phyloP scores from a whole-genome alignment of 306 rosid species.

The Abrus pulchellus region DNA sequence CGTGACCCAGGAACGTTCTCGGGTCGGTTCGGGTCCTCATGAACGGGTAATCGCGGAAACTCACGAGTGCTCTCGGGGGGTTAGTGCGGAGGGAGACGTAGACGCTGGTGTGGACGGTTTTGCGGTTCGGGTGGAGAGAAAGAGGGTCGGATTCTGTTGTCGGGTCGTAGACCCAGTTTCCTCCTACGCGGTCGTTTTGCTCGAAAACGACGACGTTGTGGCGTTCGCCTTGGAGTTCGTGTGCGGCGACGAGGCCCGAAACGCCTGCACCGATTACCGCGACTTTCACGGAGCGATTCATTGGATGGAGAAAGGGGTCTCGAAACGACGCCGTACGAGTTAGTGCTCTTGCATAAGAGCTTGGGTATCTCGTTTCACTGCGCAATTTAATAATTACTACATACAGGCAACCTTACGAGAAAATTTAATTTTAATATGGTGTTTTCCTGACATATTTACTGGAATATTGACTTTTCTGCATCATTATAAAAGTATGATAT shows the following conservation, averaged over 20 bases:
- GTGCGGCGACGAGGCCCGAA: slow-evolving; percentile 47
- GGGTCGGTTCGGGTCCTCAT: slow-evolving; percentile 8
- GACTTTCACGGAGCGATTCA: slow-evolving; percentile 30
- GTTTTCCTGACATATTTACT: too few relatives aligned
- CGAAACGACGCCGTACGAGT: not conserved
- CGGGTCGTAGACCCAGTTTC: slow-evolving; percentile 51
- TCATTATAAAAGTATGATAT: too few relatives aligned
- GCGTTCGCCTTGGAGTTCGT: slow-evolving; percentile 43
- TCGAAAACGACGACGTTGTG: slow-evolving; percentile 51
- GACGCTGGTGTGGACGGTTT: slow-evolving; percentile 46
- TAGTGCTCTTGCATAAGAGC: too few relatives aligned
- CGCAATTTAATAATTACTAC: too few relatives aligned
- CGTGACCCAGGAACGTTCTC: slow-evolving; percentile 51
- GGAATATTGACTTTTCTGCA: too few relatives aligned
- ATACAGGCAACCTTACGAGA: too few relatives aligned
- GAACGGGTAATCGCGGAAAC: slow-evolving; percentile 49
- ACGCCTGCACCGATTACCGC: slow-evolving; percentile 55
- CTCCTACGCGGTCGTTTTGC: slow-evolving; percentile 43
- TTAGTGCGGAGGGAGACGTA: slow-evolving; percentile 50
- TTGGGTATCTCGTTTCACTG: too few relatives aligned
- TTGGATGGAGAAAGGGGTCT: not conserved
- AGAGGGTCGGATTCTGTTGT: slow-evolving; percentile 51
- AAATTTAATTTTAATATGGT: too few relatives aligned
- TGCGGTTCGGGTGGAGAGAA: slow-evolving; percentile 43
- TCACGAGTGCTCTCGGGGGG: slow-evolving; percentile 49